Evolutionary conservation across 345 rosid genomes (phyloP).

Genomic region (Eucalyptus curtisii): DNA sequence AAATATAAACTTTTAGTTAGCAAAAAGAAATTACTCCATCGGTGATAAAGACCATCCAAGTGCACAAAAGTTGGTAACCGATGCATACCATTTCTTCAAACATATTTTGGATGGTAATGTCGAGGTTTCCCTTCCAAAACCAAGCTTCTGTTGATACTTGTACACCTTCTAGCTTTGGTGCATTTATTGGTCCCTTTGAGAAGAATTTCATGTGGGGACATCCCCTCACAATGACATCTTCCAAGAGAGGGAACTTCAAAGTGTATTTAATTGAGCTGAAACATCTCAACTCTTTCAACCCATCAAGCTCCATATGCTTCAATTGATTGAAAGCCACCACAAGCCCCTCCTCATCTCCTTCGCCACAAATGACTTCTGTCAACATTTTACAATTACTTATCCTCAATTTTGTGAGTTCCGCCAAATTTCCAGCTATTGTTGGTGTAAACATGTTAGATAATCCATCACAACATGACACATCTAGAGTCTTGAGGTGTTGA

Average conservation of each 20-base stretch:
- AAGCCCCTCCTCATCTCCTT: background rate
- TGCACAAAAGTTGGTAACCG: rapidly evolving
- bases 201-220: background rate
- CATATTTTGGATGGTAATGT: background rate
- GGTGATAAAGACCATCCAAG: background rate
- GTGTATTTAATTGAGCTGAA: background rate
- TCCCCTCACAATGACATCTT: background rate
- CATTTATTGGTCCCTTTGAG: rapidly evolving
- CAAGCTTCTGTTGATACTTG: background rate
- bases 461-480: background rate
- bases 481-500: background rate
- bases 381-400: background rate
- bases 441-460: background rate
- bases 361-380: background rate
- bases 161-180: background rate
- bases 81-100: background rate
- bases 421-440: background rate
- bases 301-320: background rate
- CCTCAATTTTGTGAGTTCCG: background rate
- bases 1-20: background rate
- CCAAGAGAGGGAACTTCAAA: background rate
- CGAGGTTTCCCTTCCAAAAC: background rate
- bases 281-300: background rate
- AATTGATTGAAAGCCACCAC: background rate
- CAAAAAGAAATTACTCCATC: background rate